Percentiles rank a stretch among this genome's conserved stretches.
Conservation (phyloP, 1,284 basidiomycete species). For the Peniophora sp. region DNA sequence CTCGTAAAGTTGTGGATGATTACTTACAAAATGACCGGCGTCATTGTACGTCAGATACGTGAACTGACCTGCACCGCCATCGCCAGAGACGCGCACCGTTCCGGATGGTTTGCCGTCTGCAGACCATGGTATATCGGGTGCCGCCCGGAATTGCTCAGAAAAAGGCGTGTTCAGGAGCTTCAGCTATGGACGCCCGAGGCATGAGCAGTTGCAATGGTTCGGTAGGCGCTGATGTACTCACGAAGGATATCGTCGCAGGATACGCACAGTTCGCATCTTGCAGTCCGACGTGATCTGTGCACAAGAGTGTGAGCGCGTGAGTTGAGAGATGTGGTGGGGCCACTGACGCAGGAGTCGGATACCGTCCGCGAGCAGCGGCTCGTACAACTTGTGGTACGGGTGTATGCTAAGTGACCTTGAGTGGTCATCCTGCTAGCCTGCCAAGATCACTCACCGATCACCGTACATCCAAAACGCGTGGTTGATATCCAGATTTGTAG, state of each 20-base stretch:
- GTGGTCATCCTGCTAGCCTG: too few relatives aligned
- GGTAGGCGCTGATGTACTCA: constrained; percentile 2
- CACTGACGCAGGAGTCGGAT: constrained; percentile 22
- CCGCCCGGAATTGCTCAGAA: constrained; percentile 18
- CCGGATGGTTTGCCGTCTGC: constrained; percentile 7
- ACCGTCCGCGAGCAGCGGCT: constrained; percentile 19
- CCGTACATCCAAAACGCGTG: constrained; percentile 16
- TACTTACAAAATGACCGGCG: constrained; percentile 20
- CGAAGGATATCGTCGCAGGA: constrained; percentile 18
- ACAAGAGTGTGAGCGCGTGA: not conserved
- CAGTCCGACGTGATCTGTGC: constrained; percentile 20
- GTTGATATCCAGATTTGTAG: constrained; percentile 11
- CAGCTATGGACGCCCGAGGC: constrained; percentile 15
- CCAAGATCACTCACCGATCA: constrained; percentile 17
- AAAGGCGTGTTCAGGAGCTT: constrained; percentile 18
- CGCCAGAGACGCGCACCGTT: constrained; percentile 21
- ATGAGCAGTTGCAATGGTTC: too few relatives aligned
- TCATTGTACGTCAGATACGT: constrained; percentile 7
- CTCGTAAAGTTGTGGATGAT: too few relatives aligned
- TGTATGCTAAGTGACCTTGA: not conserved
- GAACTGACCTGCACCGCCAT: constrained; percentile 20
- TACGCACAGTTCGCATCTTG: constrained; percentile 24
- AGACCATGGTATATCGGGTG: constrained; percentile 20
- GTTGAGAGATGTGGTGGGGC: not conserved
- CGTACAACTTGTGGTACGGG: constrained; percentile 17